A percentile compares a stretch with the other conserved stretches of the same genome.
These are phyloP conservation scores for Taiozyma sp. DNA, from an alignment of 1,139 yeast genomes.

Conservation along the genomic window DNA sequence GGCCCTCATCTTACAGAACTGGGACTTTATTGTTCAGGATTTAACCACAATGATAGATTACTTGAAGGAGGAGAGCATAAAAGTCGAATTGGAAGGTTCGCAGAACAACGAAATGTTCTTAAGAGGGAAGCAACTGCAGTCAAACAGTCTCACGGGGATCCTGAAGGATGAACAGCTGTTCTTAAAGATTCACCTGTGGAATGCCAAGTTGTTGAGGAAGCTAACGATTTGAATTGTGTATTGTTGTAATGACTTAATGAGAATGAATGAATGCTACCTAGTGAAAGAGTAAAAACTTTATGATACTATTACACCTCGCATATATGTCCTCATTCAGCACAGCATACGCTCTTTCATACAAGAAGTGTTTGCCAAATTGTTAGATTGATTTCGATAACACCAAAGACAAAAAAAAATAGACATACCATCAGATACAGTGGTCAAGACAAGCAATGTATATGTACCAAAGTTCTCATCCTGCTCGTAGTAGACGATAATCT, in stretches of 20 bases:
- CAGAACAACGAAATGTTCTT: constrained; percentile 34
- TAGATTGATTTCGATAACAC: no score
- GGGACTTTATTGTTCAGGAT: constrained; percentile 53
- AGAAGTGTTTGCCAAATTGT: no score
- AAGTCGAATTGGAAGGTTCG: constrained; percentile 26
- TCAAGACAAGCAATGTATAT: no score
- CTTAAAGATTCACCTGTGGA: constrained; percentile 65
- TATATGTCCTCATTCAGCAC: no score
- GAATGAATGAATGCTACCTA: not conserved
- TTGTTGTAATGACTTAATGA: not conserved
- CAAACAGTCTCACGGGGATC: constrained; percentile 55
- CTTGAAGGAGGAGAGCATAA: constrained; percentile 41
- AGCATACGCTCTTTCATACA: no score
- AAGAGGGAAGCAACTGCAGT: constrained; percentile 47
- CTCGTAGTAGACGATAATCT: no score
- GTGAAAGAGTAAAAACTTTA: not conserved
- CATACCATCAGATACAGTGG: no score
- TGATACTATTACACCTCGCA: no score
- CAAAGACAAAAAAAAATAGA: no score
- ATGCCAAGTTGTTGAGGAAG: constrained; percentile 37
- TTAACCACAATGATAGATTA: constrained; percentile 46
- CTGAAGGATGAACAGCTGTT: constrained; percentile 58
- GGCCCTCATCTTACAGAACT: constrained; percentile 44
- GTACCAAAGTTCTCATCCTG: no score
- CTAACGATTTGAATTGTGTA: not conserved